Percentiles rank a stretch among this genome's conserved stretches.
phyloP scores from a whole-genome alignment of 2,329 filamentous ascomycete species.

The Cercospora janseana region DNA sequence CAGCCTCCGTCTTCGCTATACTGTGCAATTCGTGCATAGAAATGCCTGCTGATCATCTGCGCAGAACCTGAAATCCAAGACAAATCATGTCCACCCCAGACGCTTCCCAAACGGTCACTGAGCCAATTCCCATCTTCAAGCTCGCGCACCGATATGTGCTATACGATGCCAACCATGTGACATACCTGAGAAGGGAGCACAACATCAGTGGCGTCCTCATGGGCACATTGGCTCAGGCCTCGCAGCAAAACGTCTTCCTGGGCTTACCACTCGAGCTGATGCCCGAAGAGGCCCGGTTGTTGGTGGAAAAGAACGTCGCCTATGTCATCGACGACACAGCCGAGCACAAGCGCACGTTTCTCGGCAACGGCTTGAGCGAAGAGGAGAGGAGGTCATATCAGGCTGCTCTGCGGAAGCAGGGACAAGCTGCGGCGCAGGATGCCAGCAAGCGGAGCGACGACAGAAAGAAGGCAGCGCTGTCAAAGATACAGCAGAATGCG shows the following conservation, averaged over 20 bases:
- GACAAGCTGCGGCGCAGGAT: conserved; percentile 50
- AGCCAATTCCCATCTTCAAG: conserved; percentile 74
- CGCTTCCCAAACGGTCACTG: conserved; percentile 40
- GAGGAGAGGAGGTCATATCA: conserved; percentile 63
- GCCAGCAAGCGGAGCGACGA: conserved; percentile 50
- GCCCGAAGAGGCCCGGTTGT: conserved; percentile 79
- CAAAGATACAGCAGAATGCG: conserved; percentile 42
- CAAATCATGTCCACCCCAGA: conserved; percentile 25
- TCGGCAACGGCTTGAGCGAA: conserved; percentile 49
- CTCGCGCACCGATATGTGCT: conserved; percentile 81
- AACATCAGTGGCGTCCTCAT: conserved; percentile 83
- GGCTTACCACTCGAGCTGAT: conserved; percentile 85
- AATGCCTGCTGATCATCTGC: conserved; percentile 1
- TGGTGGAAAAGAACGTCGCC: conserved; percentile 73
- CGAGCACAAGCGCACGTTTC: conserved; percentile 66
- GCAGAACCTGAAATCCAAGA: background rate
- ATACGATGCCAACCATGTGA: conserved; percentile 80
- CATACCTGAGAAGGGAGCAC: conserved; percentile 73
- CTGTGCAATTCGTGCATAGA: background rate
- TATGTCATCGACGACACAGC: conserved; percentile 77
- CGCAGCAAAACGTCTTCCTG: conserved; percentile 91
- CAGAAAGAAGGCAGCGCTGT: conserved; percentile 51
- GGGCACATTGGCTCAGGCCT: conserved; percentile 85
- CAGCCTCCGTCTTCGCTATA: background rate
- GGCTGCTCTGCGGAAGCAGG: conserved; percentile 54